A percentile compares a stretch with the other conserved stretches of the same genome.
Conservation (phyloP, 805 yeast genomes). For the Nakazawaea holstii region DNA sequence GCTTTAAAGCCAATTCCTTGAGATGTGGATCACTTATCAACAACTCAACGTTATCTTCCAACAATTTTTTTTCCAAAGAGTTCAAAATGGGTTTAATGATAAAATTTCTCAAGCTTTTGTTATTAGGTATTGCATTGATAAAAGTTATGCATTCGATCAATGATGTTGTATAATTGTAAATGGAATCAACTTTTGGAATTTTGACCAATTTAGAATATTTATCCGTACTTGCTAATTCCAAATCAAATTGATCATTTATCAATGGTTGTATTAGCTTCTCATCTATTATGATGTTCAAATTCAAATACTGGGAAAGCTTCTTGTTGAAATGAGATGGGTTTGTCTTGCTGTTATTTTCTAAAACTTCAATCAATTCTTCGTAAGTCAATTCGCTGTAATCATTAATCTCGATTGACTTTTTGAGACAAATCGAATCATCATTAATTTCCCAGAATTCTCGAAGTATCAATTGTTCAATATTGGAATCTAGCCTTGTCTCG, state of each 20-base stretch:
- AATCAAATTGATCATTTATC: background rate
- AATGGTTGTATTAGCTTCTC: conserved; percentile 6
- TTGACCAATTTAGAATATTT: background rate
- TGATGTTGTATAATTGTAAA: background rate
- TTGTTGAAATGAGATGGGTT: background rate
- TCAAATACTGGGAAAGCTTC: background rate
- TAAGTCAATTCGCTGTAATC: conserved; percentile 9
- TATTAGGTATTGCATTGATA: conserved; percentile 2
- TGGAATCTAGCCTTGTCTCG: background rate
- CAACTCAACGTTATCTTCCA: conserved; percentile 8
- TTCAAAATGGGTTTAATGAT: conserved; percentile 6
- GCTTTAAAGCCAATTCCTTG: background rate
- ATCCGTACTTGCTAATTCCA: background rate
- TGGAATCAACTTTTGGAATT: background rate
- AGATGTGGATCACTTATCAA: conserved; percentile 1
- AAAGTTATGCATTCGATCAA: conserved; percentile 4
- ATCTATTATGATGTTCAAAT: conserved; percentile 6
- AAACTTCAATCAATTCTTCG: conserved; percentile 5
- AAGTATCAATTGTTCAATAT: background rate
- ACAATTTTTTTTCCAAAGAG: conserved; percentile 4
- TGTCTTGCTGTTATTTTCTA: background rate
- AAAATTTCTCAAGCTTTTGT: background rate
- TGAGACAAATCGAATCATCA: background rate
- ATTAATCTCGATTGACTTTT: conserved; percentile 1
- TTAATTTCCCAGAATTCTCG: conserved; percentile 4